Base-by-base conservation (phyloP, 805 yeast genomes). In the Kazachstania bromeliacearum region DNA sequence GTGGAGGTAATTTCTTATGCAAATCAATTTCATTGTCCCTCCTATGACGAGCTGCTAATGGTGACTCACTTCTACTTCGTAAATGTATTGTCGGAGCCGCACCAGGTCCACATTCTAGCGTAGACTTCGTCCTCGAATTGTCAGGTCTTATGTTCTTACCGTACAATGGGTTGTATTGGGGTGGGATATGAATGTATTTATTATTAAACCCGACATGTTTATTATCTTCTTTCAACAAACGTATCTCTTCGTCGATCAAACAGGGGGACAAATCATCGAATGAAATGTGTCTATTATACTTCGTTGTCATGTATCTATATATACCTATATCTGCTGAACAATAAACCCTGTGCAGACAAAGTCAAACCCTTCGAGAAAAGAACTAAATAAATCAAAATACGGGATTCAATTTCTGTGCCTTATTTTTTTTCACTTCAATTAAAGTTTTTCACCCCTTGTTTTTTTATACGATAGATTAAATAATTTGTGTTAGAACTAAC, bases 221-320 rank as follows among this genome's bases (percentile, higher is more conserved):
- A 20, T 46, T 40, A 20, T 40, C 38, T 4, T 46, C 40, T 31
- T 49, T 53, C 18, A 47, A 25, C 7, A 39, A 31, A n/a, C 42
- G 42, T 4, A 46, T 49, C 39, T 55, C 56, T 24, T 52, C 59
- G 33, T 55, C 59, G 1, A 46, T 36, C 27, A 53, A 36, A 3
- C 51, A 35, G 7, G 62, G 61, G 10, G 59, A 41, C 7, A 57
- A 39, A 38, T 57, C 59, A 40, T 57, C 59, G 28, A 57, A 57
- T 12, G 61, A 56, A 5, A 57, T 57, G 33, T 53, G 58, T 12
- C 46, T 48, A 13, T 46, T 43, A 33, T 48, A 57, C 14, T 29
- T 32, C 26, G n/a, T 24, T 33, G n/a, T n/a, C n/a, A n/a, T n/a
- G n/a, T n/a, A n/a, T n/a, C n/a, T n/a, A n/a, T n/a, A n/a, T n/a